Evolutionary conservation across 164 flowering plant species (phyloP).

Genomic region (Hamamelis virginiana): DNA sequence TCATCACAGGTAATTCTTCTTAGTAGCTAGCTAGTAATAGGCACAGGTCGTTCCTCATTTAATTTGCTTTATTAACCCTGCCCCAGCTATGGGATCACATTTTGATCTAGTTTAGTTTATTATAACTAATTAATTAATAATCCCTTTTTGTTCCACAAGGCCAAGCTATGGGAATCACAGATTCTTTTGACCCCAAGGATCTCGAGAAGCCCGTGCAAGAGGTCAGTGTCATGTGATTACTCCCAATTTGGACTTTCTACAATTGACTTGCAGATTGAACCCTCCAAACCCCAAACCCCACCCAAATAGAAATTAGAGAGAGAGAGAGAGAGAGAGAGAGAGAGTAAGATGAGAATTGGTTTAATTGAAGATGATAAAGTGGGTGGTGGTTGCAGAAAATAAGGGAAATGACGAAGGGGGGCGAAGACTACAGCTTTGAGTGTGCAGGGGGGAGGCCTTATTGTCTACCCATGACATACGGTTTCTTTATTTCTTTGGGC

Average conservation of each 20-base stretch:
- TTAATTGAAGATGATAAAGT: not conserved
- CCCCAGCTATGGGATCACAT: too few species aligned
- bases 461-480: constrained; percentile 63
- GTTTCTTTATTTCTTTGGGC: not conserved
- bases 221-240: constrained; percentile 30
- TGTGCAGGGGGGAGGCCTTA: constrained; percentile 77
- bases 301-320: too few species aligned
- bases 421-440: constrained; percentile 77
- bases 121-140: too few species aligned
- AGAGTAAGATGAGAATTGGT: too few species aligned
- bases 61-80: too few species aligned
- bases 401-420: constrained; percentile 55
- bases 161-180: constrained; percentile 60
- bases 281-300: too few species aligned
- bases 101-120: too few species aligned
- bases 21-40: too few species aligned
- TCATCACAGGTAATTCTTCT: constrained; percentile 39
- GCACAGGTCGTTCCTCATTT: too few species aligned
- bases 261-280: too few species aligned
- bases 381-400: constrained; percentile 45
- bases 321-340: too few species aligned
- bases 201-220: constrained; percentile 47
- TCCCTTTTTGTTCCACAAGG: constrained; percentile 22
- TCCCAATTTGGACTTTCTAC: too few species aligned
- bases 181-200: constrained; percentile 59